Conservation (phyloP, 441 rosid species). For the Mallotus japonicus region DNA sequence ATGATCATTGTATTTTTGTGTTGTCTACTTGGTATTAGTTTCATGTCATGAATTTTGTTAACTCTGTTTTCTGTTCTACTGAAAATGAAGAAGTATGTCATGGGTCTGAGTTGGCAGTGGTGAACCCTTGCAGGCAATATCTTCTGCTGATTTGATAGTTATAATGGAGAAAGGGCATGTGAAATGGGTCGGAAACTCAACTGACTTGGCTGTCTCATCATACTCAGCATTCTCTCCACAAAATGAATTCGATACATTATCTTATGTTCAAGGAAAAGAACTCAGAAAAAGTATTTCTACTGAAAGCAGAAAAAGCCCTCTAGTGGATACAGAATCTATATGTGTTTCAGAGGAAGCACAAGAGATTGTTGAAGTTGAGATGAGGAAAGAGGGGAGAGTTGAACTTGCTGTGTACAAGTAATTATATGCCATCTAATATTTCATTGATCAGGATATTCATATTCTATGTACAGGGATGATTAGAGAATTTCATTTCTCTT, state of each 20-base stretch:
- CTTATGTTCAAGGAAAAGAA: constrained; percentile 32
- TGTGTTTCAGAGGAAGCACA: constrained; percentile 42
- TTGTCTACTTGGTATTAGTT: neutral
- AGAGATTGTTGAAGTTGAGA: constrained; percentile 63
- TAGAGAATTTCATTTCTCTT: neutral
- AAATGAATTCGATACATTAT: constrained; percentile 47
- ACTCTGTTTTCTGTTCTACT: neutral
- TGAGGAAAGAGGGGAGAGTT: constrained; percentile 84
- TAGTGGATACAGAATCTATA: constrained; percentile 31
- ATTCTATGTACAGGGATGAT: constrained; percentile 6
- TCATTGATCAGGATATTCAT: neutral
- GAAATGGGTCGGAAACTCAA: constrained; percentile 77
- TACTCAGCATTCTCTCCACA: constrained; percentile 43
- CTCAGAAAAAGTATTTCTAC: constrained; percentile 24
- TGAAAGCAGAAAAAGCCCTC: constrained; percentile 30
- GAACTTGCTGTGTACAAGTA: constrained; percentile 82
- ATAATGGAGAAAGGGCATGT: constrained; percentile 81
- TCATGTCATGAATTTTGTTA: neutral
- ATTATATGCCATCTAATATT: constrained; percentile 19
- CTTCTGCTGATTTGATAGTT: constrained; percentile 72
- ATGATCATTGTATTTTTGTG: neutral
- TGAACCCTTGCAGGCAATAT: constrained; percentile 63
- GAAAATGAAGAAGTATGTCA: neutral
- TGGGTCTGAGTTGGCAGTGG: constrained; percentile 15
- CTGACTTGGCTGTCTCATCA: constrained; percentile 52